Evolutionary conservation across 805 yeast genomes (phyloP).

Genomic region (Yarrowia keelungensis): DNA sequence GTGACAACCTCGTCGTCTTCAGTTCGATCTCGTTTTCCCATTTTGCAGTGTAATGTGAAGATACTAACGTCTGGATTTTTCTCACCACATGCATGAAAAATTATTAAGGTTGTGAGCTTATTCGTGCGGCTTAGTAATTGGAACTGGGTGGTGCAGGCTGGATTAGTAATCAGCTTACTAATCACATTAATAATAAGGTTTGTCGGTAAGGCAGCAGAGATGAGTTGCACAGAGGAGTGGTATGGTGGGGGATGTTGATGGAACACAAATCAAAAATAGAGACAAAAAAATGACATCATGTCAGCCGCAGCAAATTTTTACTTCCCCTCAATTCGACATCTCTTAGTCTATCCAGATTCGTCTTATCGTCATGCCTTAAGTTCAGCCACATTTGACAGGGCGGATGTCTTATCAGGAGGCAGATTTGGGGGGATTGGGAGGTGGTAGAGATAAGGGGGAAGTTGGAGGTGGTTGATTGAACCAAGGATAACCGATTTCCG

Average conservation of each 20-base stretch:
- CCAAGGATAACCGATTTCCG: too few relatives aligned
- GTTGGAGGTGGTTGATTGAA: too few relatives aligned
- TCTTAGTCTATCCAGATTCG: background rate
- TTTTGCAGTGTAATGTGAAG: slow-evolving; percentile 2
- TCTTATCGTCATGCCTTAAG: slow-evolving; percentile 13
- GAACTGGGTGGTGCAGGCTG: too few relatives aligned
- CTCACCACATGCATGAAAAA: slow-evolving; percentile 32
- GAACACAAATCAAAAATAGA: too few relatives aligned
- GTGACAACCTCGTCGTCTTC: slow-evolving; percentile 37
- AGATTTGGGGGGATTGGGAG: background rate
- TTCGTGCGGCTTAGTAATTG: background rate
- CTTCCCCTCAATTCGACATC: too few relatives aligned
- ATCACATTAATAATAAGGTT: too few relatives aligned
- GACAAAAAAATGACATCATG: too few relatives aligned
- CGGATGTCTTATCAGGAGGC: background rate
- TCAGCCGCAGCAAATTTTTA: too few relatives aligned
- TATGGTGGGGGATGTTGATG: too few relatives aligned
- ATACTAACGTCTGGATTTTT: background rate
- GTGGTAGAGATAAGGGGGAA: too few relatives aligned
- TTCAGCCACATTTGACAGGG: slow-evolving; percentile 4
- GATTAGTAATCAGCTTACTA: background rate
- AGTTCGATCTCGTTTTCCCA: slow-evolving; percentile 39
- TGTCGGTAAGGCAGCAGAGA: too few relatives aligned
- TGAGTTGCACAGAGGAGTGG: too few relatives aligned
- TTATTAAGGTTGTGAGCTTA: background rate